phyloP scores from a whole-genome alignment of 2,329 filamentous ascomycete genomes.

The Purpureocillium lavendulum region DNA sequence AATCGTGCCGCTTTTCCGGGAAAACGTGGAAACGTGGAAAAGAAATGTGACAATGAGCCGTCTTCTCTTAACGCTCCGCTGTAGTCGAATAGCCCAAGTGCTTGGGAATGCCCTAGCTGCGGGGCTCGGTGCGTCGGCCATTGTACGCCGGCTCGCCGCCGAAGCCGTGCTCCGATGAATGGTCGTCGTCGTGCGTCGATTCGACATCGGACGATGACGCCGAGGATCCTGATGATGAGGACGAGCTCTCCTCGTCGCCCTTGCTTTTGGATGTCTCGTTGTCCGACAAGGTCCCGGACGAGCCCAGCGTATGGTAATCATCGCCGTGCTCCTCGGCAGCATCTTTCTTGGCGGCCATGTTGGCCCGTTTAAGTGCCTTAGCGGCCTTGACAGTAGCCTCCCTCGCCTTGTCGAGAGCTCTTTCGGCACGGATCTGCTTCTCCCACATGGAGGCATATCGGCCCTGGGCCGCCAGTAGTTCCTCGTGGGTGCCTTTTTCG shows the following conservation, averaged over 20 bases:
- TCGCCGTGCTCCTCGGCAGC: constrained; percentile 28
- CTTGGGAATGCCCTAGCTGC: constrained; percentile 1
- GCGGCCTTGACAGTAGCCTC: constrained; percentile 26
- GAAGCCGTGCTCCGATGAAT: constrained; percentile 6
- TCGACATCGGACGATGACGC: constrained; percentile 27
- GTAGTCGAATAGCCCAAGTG: background rate
- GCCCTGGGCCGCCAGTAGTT: constrained; percentile 61
- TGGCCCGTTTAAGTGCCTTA: constrained; percentile 36
- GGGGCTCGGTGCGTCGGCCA: constrained; percentile 1
- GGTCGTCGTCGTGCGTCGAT: constrained; percentile 23
- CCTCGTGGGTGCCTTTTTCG: constrained; percentile 71
- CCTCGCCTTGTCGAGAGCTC: constrained; percentile 37
- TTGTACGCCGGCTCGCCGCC: constrained; percentile 6
- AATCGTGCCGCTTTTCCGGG: constrained; percentile 10
- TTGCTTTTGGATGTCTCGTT: constrained; percentile 23
- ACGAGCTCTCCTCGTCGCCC: constrained; percentile 21
- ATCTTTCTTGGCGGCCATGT: constrained; percentile 32
- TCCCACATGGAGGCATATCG: constrained; percentile 83
- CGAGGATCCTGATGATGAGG: constrained; percentile 13
- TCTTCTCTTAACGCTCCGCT: background rate
- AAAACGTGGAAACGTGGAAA: background rate
- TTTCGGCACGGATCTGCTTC: constrained; percentile 75
- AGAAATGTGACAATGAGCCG: background rate
- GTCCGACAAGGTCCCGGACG: constrained; percentile 31
- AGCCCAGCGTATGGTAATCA: constrained; percentile 36